These are phyloP conservation scores for Pythium phragmiticola DNA, from an alignment of 352 stramenopile species.

Conservation along the genomic window DNA sequence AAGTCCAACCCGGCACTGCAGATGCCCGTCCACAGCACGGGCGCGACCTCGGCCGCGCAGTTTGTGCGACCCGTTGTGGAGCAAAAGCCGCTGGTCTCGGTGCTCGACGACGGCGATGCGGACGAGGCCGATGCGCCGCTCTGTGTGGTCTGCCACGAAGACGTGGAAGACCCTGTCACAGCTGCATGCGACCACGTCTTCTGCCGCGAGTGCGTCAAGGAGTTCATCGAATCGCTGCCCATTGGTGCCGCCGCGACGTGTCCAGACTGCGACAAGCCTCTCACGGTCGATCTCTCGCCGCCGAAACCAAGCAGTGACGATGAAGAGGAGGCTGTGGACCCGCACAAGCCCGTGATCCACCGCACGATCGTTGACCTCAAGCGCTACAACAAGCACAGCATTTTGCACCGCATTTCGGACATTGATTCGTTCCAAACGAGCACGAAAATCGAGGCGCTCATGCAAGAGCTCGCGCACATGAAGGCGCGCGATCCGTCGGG, in stretches of 20 bases:
- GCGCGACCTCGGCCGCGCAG: constrained; percentile 12
- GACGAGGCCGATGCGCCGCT: constrained; percentile 3
- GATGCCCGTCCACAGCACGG: constrained; percentile 32
- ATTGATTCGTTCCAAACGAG: constrained; percentile 83
- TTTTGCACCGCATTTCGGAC: constrained; percentile 62
- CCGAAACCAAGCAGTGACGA: constrained; percentile 28
- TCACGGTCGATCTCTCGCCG: constrained; percentile 82
- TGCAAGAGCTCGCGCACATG: constrained; percentile 96
- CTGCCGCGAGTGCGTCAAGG: constrained; percentile 86
- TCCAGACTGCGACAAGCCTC: constrained; percentile 72
- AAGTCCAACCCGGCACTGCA: constrained; percentile 85
- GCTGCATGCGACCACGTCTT: constrained; percentile 91
- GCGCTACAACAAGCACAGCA: constrained; percentile 72
- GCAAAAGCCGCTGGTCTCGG: constrained; percentile 55
- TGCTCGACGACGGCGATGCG: constrained; percentile 22
- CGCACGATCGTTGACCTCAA: constrained; percentile 43
- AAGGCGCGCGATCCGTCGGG: constrained; percentile 88
- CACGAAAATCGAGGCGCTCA: constrained; percentile 98
- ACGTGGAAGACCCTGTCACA: constrained; percentile 85
- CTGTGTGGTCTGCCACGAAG: constrained; percentile 94
- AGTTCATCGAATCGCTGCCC: constrained; percentile 77
- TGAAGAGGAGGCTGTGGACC: constrained; percentile 14
- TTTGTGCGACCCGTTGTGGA: constrained; percentile 47
- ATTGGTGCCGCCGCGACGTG: constrained; percentile 60
- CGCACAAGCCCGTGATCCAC: constrained; percentile 29